Base-by-base conservation (phyloP, 306 rosid genomes). In the Dalbergia cultrata region DNA sequence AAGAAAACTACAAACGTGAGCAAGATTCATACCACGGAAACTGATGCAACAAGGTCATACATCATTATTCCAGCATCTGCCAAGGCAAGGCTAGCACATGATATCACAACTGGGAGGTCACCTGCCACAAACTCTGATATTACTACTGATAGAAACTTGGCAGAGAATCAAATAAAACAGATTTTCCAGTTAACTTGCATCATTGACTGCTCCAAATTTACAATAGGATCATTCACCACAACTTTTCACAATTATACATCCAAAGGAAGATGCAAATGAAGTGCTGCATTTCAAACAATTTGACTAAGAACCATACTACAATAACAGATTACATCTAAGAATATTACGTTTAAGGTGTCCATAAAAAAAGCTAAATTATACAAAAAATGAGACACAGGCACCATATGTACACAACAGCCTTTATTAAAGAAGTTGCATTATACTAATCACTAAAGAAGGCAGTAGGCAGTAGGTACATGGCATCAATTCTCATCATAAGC, bases 21-120 rank as follows among this genome's bases (percentile, higher is more conserved):
- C 39, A 75, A 65, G 80, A 77, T 75, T 64, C 97, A 74, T 95
- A 95, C 99, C 97, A 93, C 92, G 12, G 98, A 95, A 86, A 95
- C 98, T 37, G 99, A 88, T 74, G 97, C 84, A 75, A 95, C 93
- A 70, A 95, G 98, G 82, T 95, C 99, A 73, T 93, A 90, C 91
- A 93, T 91, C 97, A 92, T 87, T 85, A 95, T 93, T 80, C 99
- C 99, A 1, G 98, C 99, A 90, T 95, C 99, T 18, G 98, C 98
- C 77, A 95, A 87, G 74, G 99, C 99, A 87, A 95, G 96, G 82
- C 98, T 93, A 70, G 99, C 99, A 79, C 98, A 93, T 50, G 99
- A 93, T 86, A 95, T 93, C 49, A 93, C 84, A 62, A 93, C 98
- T 63, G 97, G 97, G 43, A 95, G 94, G 86, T 95, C 98, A 86